Base-by-base conservation (phyloP, 2,329 filamentous ascomycete species). In the Pseudogymnoascus sp. region DNA sequence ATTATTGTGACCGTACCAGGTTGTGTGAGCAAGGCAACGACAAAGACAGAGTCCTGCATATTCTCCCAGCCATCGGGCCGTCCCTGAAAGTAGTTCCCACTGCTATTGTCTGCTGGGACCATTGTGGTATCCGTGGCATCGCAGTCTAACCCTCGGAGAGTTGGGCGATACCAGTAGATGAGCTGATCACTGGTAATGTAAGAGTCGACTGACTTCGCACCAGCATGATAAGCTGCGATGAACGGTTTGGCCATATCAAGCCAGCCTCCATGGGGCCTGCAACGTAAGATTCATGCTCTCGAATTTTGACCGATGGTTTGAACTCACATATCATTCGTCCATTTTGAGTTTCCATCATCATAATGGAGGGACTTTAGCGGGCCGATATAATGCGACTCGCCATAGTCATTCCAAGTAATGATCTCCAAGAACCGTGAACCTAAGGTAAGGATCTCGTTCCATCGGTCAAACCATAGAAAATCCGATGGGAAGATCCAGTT, bases 401-500 rank as follows among this genome's bases (percentile, higher is more conserved):
- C 79, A 62, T 74, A 81, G 62, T 82, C 79, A 62, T 81, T 81
- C 78, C 67, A 75, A 9, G 77, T 76, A 16, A 78, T 65, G 62
- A 77, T 74, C 64, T 67, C 73, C 6, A 81, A 73, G 20, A 75
- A 77, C 32, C 76, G 71, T 0, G 80, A 77, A 30, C 74, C 65
- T 1, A 80, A 25, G 4, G 72, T 65, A 18, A 78, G 64, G 1
- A 77, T 72, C 59, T 79, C 71, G 28, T 76, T 70, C 82, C 82
- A 85, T 4, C 82, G 79, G 54, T 81, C 74, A 63, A 76, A 78
- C 81, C 83, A 86, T 12, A 86, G 70, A 47, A 77, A 73, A 63
- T 85, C 82, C n/a, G 80, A 79, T 7, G 76, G 75, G 74, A 80
- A 86, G 9, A 84, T 72, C 82, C 83, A 86, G 67, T 84, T 83